Evolutionary conservation across 1,284 basidiomycete genomes (phyloP).

Genomic region (Heterobasidion occidentale): DNA sequence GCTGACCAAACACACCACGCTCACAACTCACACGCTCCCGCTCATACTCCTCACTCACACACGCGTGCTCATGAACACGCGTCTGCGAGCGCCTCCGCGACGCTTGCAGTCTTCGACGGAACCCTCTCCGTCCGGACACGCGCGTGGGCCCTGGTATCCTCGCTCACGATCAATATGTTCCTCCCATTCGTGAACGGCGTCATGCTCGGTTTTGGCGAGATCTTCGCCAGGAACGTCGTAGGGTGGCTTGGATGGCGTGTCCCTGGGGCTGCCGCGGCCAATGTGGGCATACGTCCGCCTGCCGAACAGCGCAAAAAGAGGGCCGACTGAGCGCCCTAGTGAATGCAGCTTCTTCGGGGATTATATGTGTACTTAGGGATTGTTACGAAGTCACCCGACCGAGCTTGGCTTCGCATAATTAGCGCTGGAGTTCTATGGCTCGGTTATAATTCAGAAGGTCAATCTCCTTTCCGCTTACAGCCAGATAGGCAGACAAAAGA

Average conservation of each 20-base stretch:
- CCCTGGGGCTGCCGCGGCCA: slow-evolving; percentile 20
- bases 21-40: slow-evolving; percentile 5
- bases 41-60: neutral
- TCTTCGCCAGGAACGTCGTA: slow-evolving; percentile 87
- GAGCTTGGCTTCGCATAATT: too few relatives aligned
- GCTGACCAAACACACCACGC: neutral
- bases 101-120: slow-evolving; percentile 74
- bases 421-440: too few relatives aligned
- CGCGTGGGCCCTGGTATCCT: slow-evolving; percentile 68
- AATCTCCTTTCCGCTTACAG: too few relatives aligned
- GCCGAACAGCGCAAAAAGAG: neutral
- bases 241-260: slow-evolving; percentile 46
- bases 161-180: slow-evolving; percentile 86
- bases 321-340: too few relatives aligned
- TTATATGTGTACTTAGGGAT: too few relatives aligned
- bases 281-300: slow-evolving; percentile 24
- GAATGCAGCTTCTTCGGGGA: too few relatives aligned
- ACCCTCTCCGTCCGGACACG: slow-evolving; percentile 59
- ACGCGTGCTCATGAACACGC: slow-evolving; percentile 18
- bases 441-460: too few relatives aligned
- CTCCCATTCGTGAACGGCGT: slow-evolving; percentile 96
- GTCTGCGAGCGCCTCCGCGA: slow-evolving; percentile 41
- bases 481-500: too few relatives aligned
- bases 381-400: too few relatives aligned
- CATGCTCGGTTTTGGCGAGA: slow-evolving; percentile 97